Base-by-base conservation (phyloP, 352 stramenopile genomes). In the Phytophthora sp. region DNA sequence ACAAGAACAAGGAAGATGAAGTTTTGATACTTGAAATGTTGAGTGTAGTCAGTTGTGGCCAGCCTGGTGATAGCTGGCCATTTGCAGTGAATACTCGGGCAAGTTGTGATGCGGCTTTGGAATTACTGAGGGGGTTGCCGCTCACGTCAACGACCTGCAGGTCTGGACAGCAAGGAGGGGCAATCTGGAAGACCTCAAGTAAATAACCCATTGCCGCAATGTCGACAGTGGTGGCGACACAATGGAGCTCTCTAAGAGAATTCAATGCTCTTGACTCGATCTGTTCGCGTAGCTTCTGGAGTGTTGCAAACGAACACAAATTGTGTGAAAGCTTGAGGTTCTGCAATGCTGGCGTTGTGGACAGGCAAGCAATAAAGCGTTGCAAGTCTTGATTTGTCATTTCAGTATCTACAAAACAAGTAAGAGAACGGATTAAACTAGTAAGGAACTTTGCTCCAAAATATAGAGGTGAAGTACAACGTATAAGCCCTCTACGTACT, bases 321-420 rank as follows among this genome's bases (percentile, higher is more conserved):
- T 88, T 88, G 24, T 79, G 48, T 4, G 77, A 84, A 21, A 89
- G 26, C 5, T 37, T 39, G 4, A 91, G 72, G 3, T 17, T 46
- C 18, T 46, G 31, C 12, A 91, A 53, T 18, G 12, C 34, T 42
- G 73, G 66, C 4, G 69, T 53, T 24, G 68, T 48, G 15, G 61
- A 44, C 15, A 91, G 55, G 24, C 77, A 84, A 13, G 35, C 49
- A 31, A 88, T 71, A 37, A 91, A 86, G 38, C 77, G 77, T 30
- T 74, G 46, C 28, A 87, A 74, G 44, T 91, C 82, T 60, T 89
- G 72, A 31, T 74, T 52, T 0, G 76, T 82, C 76, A 91, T 87
- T 35, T 70, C 51, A 31, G 46, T 55, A 37, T 69, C 65, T 70
- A 50, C 24, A 48, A 37, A 17, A 30, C 17, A 12, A 54, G 2